Evolutionary conservation across 495 filamentous ascomycete species (phyloP), one percentile per base, ranked within the genome.

Genomic region (Letharia columbiana): DNA sequence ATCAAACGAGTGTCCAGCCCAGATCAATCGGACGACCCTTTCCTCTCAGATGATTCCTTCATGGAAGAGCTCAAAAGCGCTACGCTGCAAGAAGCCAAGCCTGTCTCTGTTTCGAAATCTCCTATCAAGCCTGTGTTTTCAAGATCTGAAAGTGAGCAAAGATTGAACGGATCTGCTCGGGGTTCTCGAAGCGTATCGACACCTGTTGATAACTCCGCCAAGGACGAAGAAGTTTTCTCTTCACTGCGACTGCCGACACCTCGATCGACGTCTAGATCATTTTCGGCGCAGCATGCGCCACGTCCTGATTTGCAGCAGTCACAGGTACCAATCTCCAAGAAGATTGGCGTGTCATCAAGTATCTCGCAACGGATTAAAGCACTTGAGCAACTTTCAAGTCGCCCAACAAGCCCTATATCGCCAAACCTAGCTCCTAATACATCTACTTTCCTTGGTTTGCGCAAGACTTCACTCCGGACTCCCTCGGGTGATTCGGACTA

Each of bases 321-420:
- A 54, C 66, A 70, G 3, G 59, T 80, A 44, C 69, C 80, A 23
- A 72, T 85, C 62, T 83, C 86, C 2, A 92, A 89, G 77, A 91
- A 88, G 73, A 81, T 85, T 74, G 93, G 91, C 72, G 83, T 96
- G 28, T 92, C 91, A 3, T 89, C 88, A 37, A 91, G 90, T 49
- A 96, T 96, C 70, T 92, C 91, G 11, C 89, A 90, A 73, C 87
- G 92, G 62, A 96, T 96, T 71, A 91, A 94, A 72, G 90, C 91
- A 18, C 79, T 96, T 56, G 89, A 92, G 71, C 87, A 87, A 67
- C 78, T 91, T n/a, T 87, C 86, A 1, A 77, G 33, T 60, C 81
- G 80, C 20, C 80, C 83, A 41, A 77, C 70, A 28, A 72, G 75
- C 56, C 74, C 77, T 18, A 44, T 66, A 39, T 70, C 57, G 41